phyloP scores from a whole-genome alignment of 176 grass and related monocot genomes.

The Typha latifolia region DNA sequence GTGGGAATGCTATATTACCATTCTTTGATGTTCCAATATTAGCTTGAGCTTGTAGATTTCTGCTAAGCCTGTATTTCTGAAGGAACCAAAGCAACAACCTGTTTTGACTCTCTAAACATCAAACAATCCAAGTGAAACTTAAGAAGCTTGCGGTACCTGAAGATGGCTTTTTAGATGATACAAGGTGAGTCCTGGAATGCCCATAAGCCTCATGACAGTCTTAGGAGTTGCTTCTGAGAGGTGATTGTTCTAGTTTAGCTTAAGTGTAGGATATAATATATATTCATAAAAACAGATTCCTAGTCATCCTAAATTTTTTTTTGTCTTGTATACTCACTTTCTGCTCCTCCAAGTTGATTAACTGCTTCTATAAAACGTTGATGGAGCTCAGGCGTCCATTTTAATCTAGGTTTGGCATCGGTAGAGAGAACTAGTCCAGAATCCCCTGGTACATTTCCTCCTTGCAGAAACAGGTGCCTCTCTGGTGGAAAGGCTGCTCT shows the following conservation, averaged over 20 bases:
- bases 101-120: not conserved
- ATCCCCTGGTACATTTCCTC: slow-evolving; percentile 67
- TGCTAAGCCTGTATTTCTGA: slow-evolving; percentile 95
- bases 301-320: not conserved
- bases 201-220: slow-evolving; percentile 96
- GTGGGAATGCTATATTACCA: slow-evolving; percentile 21
- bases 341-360: slow-evolving; percentile 93
- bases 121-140: not conserved
- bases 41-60: slow-evolving; percentile 79
- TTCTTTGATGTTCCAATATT: slow-evolving; percentile 51
- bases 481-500: slow-evolving; percentile 58
- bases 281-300: slow-evolving; percentile 4
- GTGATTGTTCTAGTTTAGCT: slow-evolving; percentile 28
- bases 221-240: slow-evolving; percentile 92
- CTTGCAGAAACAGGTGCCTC: slow-evolving; percentile 67
- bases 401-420: slow-evolving; percentile 90
- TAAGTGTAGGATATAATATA: slow-evolving; percentile 4
- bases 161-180: slow-evolving; percentile 98
- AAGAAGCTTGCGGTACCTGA: slow-evolving; percentile 40
- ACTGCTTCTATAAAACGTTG: slow-evolving; percentile 92
- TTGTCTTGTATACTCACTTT: slow-evolving; percentile 62
- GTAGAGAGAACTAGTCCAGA: slow-evolving; percentile 92
- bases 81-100: slow-evolving; percentile 13
- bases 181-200: slow-evolving; percentile 90
- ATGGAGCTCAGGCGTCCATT: slow-evolving; percentile 98